These are phyloP conservation scores for Hypoxylon sp. DNA, from an alignment of 2,329 filamentous ascomycete species.

Conservation along the genomic window DNA sequence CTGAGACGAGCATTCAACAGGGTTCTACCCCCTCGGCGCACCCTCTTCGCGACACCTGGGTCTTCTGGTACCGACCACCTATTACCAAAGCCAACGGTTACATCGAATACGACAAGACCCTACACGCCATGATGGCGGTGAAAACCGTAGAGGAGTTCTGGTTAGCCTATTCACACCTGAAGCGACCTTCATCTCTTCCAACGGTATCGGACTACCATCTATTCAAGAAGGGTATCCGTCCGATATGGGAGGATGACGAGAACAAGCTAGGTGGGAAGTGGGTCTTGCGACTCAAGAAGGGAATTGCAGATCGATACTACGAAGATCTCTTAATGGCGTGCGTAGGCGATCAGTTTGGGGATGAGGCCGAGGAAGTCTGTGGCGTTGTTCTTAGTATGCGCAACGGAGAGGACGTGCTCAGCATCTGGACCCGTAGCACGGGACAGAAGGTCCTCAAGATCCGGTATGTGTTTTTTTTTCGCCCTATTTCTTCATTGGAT, in stretches of 20 bases:
- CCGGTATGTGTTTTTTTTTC: constrained; percentile 71
- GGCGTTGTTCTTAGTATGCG: constrained; percentile 94
- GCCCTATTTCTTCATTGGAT: background rate
- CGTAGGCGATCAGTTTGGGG: constrained; percentile 93
- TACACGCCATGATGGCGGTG: constrained; percentile 87
- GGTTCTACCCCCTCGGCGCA: constrained; percentile 63
- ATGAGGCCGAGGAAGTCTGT: constrained; percentile 94
- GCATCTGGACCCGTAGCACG: constrained; percentile 96
- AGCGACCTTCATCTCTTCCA: constrained; percentile 87
- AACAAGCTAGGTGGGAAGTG: constrained; percentile 98
- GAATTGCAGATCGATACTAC: constrained; percentile 96
- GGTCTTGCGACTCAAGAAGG: constrained; percentile 97
- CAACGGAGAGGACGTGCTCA: constrained; percentile 96
- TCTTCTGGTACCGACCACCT: constrained; percentile 97
- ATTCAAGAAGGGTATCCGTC: constrained; percentile 95
- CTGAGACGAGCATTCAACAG: constrained; percentile 61
- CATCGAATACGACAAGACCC: constrained; percentile 96
- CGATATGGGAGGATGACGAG: constrained; percentile 98
- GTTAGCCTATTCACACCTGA: constrained; percentile 88
- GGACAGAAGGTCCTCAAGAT: constrained; percentile 96
- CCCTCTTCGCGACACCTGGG: constrained; percentile 88
- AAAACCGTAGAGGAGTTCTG: constrained; percentile 92
- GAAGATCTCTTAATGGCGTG: constrained; percentile 93
- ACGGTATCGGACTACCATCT: constrained; percentile 98
- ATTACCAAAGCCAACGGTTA: constrained; percentile 92